phyloP scores from a whole-genome alignment of 2,329 filamentous ascomycete genomes.

The Colletotrichum graminicola region DNA sequence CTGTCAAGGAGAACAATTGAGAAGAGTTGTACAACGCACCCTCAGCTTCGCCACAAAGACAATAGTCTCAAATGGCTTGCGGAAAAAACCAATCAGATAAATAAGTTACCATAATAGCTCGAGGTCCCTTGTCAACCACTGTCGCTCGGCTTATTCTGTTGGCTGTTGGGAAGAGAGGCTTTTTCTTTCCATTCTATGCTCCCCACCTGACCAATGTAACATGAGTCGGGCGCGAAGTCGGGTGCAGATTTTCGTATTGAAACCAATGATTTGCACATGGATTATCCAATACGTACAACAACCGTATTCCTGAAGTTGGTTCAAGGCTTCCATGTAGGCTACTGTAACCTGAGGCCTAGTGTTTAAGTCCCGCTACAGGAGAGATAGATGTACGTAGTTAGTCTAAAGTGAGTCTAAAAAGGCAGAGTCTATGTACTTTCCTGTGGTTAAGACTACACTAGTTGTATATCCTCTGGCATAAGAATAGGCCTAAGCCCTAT shows the following conservation, averaged over 20 bases:
- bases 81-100: background rate
- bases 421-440: too few relatives aligned
- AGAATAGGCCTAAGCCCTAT: too few relatives aligned
- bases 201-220: background rate
- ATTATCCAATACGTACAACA: too few relatives aligned
- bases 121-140: background rate
- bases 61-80: background rate
- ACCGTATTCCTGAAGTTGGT: accelerated
- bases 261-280: too few relatives aligned
- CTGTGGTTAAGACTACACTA: too few relatives aligned
- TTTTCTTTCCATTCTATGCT: slow-evolving; percentile 2
- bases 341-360: too few relatives aligned
- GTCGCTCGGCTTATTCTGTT: background rate
- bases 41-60: background rate
- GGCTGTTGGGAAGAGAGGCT: background rate
- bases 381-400: too few relatives aligned
- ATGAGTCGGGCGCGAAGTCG: background rate
- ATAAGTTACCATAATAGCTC: background rate
- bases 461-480: too few relatives aligned
- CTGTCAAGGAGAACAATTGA: background rate
- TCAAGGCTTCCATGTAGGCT: too few relatives aligned
- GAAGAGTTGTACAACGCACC: background rate
- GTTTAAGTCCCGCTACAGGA: too few relatives aligned
- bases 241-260: background rate
- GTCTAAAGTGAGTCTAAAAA: too few relatives aligned